Evolutionary conservation across 2,329 filamentous ascomycete genomes (phyloP), one percentile per base, ranked within the genome.

Genomic region (Decorospora gaudefroyi): DNA sequence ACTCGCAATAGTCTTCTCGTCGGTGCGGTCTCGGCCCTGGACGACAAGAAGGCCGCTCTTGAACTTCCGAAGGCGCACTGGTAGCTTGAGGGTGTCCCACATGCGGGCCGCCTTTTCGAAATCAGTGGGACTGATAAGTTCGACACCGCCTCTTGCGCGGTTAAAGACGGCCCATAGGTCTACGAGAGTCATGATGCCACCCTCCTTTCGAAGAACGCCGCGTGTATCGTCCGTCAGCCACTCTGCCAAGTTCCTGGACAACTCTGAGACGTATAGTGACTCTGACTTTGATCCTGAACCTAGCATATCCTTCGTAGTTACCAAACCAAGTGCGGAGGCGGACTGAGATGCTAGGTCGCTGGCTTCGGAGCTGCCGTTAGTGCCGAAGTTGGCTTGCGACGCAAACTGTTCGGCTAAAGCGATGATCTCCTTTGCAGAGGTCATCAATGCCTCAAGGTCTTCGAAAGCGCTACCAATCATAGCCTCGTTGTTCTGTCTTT

Each of bases 241-340:
- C 36, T 72, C 69, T 4, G 69, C 69, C 9, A 72, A 57, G 36
- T 72, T 70, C 26, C 67, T 59, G 1, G 68, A 70, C n/a, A 72
- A 55, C 42, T 72, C 68, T 23, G 90, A 95, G 4, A 96, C 76
- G 66, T 99, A 99, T 2, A 97, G 79, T 10, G 85, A 88, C 65
- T 95, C 89, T 0, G 88, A 79, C 38, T 85, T 78, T n/a, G 86
- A 83, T 41, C 84, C 78, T 9, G 86, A 82, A 15, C 85, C 84
- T 1, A 96, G 86, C 75, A 96, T 95, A 58, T 97, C 92, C 71
- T 91, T 96, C 1, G 92, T 97, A 0, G 92, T 95, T n/a, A 93
- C 81, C 39, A 97, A 81, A 0, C 91, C 90, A 0, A 97, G 78
- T 37, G 92, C 88, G 43, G 83, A 88, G 4, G 86, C 87, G 1